These are phyloP conservation scores for Pseudogymnoascus sp. DNA, from an alignment of 2,329 filamentous ascomycete species.

Conservation along the genomic window DNA sequence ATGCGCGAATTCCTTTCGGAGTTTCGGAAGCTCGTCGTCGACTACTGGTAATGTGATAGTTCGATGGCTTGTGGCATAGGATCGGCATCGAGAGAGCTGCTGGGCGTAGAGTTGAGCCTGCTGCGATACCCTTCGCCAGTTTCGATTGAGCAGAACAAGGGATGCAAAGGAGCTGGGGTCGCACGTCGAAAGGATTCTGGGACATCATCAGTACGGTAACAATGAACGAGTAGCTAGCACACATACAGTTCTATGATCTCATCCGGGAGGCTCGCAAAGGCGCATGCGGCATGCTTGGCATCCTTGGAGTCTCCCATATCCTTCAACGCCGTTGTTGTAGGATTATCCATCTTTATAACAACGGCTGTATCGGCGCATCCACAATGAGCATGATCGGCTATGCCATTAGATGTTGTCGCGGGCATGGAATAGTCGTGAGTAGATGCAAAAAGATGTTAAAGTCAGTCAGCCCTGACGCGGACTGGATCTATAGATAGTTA, in stretches of 20 bases:
- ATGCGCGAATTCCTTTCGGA: slow-evolving; percentile 59
- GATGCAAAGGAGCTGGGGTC: slow-evolving; percentile 56
- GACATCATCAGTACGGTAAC: slow-evolving; percentile 11
- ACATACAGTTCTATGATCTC: slow-evolving; percentile 64
- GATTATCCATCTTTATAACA: background rate
- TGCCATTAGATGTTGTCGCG: slow-evolving; percentile 4
- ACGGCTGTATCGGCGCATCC: background rate
- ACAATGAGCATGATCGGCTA: background rate
- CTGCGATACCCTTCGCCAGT: slow-evolving; percentile 58
- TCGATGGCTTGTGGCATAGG: slow-evolving; percentile 45
- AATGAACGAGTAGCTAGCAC: slow-evolving; percentile 2
- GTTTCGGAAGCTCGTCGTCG: slow-evolving; percentile 43
- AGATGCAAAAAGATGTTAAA: background rate
- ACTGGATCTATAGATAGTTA: slow-evolving; percentile 3
- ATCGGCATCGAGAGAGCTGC: slow-evolving; percentile 54
- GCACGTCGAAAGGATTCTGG: slow-evolving; percentile 15
- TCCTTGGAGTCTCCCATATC: background rate
- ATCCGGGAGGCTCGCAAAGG: slow-evolving; percentile 53
- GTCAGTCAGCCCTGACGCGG: background rate
- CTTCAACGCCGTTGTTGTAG: background rate
- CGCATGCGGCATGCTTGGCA: slow-evolving; percentile 19
- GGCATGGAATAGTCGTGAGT: background rate
- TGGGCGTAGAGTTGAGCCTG: slow-evolving; percentile 54
- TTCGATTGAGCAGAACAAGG: slow-evolving; percentile 54
- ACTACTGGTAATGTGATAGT: slow-evolving; percentile 28